Percentiles rank a stretch among this genome's conserved stretches.
phyloP scores from a whole-genome alignment of 2,329 filamentous ascomycete species.

The Calonectria multiphialidica region DNA sequence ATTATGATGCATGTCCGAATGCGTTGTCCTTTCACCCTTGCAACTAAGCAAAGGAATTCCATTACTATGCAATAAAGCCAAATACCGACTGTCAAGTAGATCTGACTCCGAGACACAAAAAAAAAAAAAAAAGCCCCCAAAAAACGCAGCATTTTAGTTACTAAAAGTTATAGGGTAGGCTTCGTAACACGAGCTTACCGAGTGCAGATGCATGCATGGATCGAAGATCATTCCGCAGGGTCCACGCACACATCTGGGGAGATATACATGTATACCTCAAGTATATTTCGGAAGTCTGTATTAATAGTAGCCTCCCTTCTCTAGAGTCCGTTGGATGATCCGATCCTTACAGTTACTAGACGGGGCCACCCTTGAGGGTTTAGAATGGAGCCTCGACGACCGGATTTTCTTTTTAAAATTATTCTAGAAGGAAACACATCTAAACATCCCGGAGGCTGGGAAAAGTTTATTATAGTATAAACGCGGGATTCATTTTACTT shows the following conservation, averaged over 20 bases:
- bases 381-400: no score
- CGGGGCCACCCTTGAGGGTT: no score
- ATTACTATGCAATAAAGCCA: no score
- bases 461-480: not conserved
- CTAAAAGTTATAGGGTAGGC: not conserved
- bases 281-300: not conserved
- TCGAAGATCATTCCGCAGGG: not conserved
- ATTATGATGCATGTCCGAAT: no score
- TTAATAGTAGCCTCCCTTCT: not conserved
- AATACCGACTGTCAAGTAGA: no score
- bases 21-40: no score
- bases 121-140: no score
- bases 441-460: not conserved
- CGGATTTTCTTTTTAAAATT: not conserved
- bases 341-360: not conserved
- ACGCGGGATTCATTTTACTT: not conserved
- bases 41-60: no score
- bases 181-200: not conserved
- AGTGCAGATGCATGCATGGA: not conserved
- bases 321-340: not conserved
- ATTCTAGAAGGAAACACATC: not conserved
- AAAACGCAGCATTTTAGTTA: no score
- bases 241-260: not conserved
- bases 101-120: no score
- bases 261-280: not conserved